Evolutionary conservation across 441 rosid species (phyloP).

Genomic region (Croton setiger): DNA sequence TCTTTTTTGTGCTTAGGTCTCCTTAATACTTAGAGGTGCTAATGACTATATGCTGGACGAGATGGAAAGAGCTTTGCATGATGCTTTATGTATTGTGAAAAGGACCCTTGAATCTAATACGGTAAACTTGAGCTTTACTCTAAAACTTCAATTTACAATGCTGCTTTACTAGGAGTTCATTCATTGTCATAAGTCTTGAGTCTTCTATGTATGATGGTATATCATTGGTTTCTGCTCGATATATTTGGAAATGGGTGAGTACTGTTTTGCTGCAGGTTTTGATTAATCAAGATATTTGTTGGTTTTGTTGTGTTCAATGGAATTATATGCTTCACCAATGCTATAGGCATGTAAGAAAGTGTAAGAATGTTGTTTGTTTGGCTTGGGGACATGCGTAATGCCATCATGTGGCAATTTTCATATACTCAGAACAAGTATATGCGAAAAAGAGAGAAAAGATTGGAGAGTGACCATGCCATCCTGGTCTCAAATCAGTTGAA

Average conservation of each 20-base stretch:
- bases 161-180: neutral
- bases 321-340: neutral
- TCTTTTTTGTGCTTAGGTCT: constrained; percentile 51
- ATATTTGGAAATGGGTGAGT: neutral
- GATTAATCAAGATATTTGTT: neutral
- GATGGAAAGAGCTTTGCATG: constrained; percentile 97
- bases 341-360: neutral
- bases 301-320: neutral
- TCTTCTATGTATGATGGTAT: neutral
- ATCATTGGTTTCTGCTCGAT: neutral
- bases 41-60: constrained; percentile 99
- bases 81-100: constrained; percentile 83
- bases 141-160: neutral
- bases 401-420: neutral
- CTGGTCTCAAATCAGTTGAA: neutral
- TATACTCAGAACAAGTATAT: neutral
- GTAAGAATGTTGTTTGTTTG: neutral
- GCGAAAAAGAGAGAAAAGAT: neutral
- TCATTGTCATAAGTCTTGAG: neutral
- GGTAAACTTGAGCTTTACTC: constrained; percentile 39
- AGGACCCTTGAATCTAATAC: constrained; percentile 93
- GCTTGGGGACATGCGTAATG: neutral
- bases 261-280: neutral
- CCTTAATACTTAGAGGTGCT: constrained; percentile 94
- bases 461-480: neutral